Evolutionary conservation across 1,284 basidiomycete genomes (phyloP), one percentile per base, ranked within the genome.

Genomic region (Meira nashicola): DNA sequence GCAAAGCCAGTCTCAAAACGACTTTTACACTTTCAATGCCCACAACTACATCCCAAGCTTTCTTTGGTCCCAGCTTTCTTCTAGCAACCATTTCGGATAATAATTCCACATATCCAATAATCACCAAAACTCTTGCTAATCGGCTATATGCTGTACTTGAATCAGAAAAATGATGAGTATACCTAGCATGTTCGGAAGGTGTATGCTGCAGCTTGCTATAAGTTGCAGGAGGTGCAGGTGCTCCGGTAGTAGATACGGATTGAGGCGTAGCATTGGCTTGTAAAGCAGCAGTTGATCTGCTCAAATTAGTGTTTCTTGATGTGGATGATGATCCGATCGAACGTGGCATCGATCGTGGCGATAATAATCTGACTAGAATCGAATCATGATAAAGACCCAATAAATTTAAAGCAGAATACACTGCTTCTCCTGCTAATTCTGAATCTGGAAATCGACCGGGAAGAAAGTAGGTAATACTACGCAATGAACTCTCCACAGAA

Each of bases 371-470:
- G 51, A 71, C 67, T 17, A 80, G 68, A 54, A 81, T 70, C n/a
- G 76, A 76, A 63, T 81, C 79, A 63, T 81, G 80, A 67, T 81
- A 80, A 55, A 80, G 68, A 33, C 79, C 76, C 25, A 81, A 68
- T 8, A 81, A 62, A 50, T 80, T 80, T 54, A 80, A 66, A 10
- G 73, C 66, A 19, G 80, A 70, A 62, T 78, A 80, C 44, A 81
- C 73, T 63, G 49, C 8, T 84, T 93, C 92, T 39, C 89, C 91
- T 57, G 88, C 90, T 59, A 96, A 82, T 79, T 96, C 93, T 56
- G 92, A 90, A 83, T 96, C 93, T 78, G 92, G 91, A 84, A 96
- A 96, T 63, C 92, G 85, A 65, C 92, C 93, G 19, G 93, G 92
- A 23, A 96, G 83, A 69, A 96, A 87, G 89, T 92, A 96, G 40